Percentiles rank a stretch among this genome's conserved stretches.
Evolutionary conservation across 129 eudicot genomes (phyloP).

Genomic region (Daucus carota): DH1_v3.0 NC_030381.2:7356501-7357000

Average conservation of each 20-base stretch:
- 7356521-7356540: conserved; percentile 75
- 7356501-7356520: conserved; percentile 93
- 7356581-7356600: conserved; percentile 82
- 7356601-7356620: conserved; percentile 92
- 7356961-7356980: not conserved
- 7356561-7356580: conserved; percentile 51
- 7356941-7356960: not conserved
- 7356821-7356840: conserved; percentile 55
- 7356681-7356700: conserved; percentile 27
- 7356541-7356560: conserved; percentile 1
- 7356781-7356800: conserved; percentile 33
- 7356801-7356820: conserved; percentile 56
- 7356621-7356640: conserved; percentile 69
- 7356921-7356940: not conserved
- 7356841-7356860: not conserved
- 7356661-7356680: conserved; percentile 10
- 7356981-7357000: not conserved
- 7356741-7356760: conserved; percentile 79
- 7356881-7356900: not conserved
- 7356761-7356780: conserved; percentile 20
- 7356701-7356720: conserved; percentile 76
- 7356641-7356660: conserved; percentile 87
- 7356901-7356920: not conserved
- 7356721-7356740: conserved; percentile 74
- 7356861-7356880: not conserved